Conservation (phyloP, 2,329 filamentous ascomycete species). For the Apiospora koreana region DNA sequence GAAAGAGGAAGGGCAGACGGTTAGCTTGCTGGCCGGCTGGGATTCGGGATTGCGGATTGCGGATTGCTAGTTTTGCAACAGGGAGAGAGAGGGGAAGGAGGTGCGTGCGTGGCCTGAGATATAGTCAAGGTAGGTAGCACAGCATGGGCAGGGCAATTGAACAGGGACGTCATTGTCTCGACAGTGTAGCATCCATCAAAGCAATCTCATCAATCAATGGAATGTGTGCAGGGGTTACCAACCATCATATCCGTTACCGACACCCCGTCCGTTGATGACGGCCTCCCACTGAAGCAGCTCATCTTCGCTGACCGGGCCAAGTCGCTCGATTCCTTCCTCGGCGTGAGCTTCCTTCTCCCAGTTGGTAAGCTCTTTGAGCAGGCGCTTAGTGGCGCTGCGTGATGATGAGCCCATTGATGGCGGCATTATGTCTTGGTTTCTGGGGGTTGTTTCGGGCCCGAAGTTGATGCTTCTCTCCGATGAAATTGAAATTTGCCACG, state of each 20-base stretch:
- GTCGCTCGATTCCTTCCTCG: conserved; percentile 59
- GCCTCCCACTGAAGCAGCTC: conserved; percentile 60
- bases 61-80: no score
- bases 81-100: not conserved
- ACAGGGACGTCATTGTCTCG: not conserved
- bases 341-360: conserved; percentile 51
- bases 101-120: not conserved
- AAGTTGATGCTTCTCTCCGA: not conserved
- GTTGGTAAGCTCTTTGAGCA: conserved; percentile 58
- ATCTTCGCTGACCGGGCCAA: conserved; percentile 55
- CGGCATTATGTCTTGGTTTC: not conserved
- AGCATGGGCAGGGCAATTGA: not conserved
- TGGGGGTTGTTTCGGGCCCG: not conserved
- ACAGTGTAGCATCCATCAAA: not conserved
- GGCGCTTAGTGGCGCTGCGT: conserved; percentile 54
- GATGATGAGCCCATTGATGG: conserved; percentile 34
- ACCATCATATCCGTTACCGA: conserved; percentile 61
- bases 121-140: not conserved
- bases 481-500: not conserved
- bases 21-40: not conserved
- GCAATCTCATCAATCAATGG: conserved; percentile 1
- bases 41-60: no score
- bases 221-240: conserved; percentile 20
- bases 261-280: conserved; percentile 59
- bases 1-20: not conserved